Base-by-base conservation (phyloP, 768 basidiomycete species). In the Xerocomus brunneocitrinus region DNA sequence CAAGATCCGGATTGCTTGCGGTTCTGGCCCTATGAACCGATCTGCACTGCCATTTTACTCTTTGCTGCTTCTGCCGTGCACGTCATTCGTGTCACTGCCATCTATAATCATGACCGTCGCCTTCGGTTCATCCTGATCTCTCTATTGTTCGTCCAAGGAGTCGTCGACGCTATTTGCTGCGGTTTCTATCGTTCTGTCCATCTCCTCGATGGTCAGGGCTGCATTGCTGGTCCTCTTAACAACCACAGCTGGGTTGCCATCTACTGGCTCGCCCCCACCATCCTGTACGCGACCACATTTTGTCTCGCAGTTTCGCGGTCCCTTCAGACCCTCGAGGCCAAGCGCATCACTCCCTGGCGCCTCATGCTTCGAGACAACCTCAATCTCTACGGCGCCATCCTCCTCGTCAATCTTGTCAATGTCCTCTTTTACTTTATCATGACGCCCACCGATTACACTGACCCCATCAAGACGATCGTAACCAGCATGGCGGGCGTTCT, bases 351-450 rank as follows among this genome's bases (percentile, higher is more conserved):
- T 50, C 75, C 77, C 30, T 92, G 90, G 90, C 89, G 91, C 64
- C 77, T 92, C 60, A 91, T 91, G 89, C 86, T 92, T 56, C 88
- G 91, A 55, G 90, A 92, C 66, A 87, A 89, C 14, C 81, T 92
- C 59, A 91, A 91, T 71, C 82, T 92, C 54, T 92, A 91, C 63
- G 87, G 80, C 52, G 84, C 90, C 34, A 80, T 92, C 68, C 85
- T 82, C 77, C 60, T 84, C 59, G 85, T 91, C 60, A 90, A 93
- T 78, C 78, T 89, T 70, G 76, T 78, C 73, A 93, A 91, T 75
- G 77, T 89, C 67, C 71, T 91, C 67, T 93, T 91, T 78, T 91
- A 88, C 85, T 91, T 93, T 73, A 81, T 88, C 72, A 81, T 86
- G 68, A 83, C 67, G 48, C 87, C 90, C 25, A 84, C 82, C 43